phyloP scores from a whole-genome alignment of 2,329 filamentous ascomycete genomes.

The Epichloe elymi region DNA sequence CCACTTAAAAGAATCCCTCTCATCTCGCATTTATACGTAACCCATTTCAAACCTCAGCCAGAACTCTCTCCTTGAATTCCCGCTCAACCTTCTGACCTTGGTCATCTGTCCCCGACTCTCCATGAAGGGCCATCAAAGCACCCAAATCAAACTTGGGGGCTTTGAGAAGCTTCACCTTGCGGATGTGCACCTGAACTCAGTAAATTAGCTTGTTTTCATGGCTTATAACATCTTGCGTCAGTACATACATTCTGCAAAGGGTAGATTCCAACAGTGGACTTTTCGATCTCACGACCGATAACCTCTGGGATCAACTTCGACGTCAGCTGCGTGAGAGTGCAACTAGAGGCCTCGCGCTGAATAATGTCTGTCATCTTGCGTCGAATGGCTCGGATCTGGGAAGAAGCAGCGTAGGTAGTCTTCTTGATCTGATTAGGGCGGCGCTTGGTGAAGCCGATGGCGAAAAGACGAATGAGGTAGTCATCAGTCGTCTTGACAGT shows the following conservation, averaged over 20 bases:
- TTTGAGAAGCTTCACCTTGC: conserved; percentile 99
- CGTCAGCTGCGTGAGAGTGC: conserved; percentile 91
- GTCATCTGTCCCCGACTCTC: conserved; percentile 92
- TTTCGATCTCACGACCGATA: conserved; percentile 99
- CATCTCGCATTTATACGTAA: conserved; percentile 17
- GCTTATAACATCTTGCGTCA: neutral
- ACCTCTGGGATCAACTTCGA: conserved; percentile 99
- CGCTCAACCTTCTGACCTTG: conserved; percentile 96
- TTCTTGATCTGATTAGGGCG: conserved; percentile 99
- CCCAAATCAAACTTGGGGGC: conserved; percentile 97
- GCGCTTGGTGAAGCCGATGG: conserved; percentile 98
- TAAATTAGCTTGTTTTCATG: neutral
- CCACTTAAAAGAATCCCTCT: conserved; percentile 19
- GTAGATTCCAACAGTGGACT: conserved; percentile 98
- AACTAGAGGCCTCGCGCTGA: conserved; percentile 84
- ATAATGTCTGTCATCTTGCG: conserved; percentile 99
- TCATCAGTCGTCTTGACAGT: conserved; percentile 99
- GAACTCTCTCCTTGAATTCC: conserved; percentile 97
- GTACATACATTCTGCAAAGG: conserved; percentile 88
- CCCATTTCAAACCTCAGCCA: conserved; percentile 72
- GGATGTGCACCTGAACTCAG: conserved; percentile 78
- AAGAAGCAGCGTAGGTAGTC: conserved; percentile 95
- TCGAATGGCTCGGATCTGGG: conserved; percentile 94
- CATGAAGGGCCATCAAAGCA: conserved; percentile 89
- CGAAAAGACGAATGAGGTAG: conserved; percentile 97